phyloP scores from a whole-genome alignment of 1,139 yeast species.

The Yamadazyma atmosphaerica region DNA sequence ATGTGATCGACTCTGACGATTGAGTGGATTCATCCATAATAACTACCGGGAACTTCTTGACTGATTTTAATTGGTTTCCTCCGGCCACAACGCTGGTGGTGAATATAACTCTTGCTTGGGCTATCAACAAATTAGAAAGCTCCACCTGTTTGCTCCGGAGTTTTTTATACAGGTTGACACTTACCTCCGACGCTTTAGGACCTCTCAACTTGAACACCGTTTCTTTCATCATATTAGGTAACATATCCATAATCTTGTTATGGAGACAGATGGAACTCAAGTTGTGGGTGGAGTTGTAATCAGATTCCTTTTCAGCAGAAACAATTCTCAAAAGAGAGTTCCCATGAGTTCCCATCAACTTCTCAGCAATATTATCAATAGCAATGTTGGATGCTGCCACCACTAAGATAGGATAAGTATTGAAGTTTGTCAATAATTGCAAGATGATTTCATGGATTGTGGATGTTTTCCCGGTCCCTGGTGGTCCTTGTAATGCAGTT shows the following conservation, averaged over 20 bases:
- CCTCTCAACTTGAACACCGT: slow-evolving; percentile 42
- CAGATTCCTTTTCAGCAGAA: slow-evolving; percentile 60
- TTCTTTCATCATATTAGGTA: slow-evolving; percentile 47
- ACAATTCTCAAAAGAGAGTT: slow-evolving; percentile 60
- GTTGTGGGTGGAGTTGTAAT: slow-evolving; percentile 56
- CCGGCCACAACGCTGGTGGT: slow-evolving; percentile 76
- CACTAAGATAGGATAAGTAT: slow-evolving; percentile 64
- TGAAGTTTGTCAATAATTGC: slow-evolving; percentile 55
- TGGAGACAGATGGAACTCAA: slow-evolving; percentile 63
- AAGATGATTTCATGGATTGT: slow-evolving; percentile 66
- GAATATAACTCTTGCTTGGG: slow-evolving; percentile 68
- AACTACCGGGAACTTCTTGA: slow-evolving; percentile 61
- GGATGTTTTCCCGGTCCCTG: slow-evolving; percentile 70
- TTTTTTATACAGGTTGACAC: slow-evolving; percentile 49
- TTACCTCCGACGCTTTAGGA: slow-evolving; percentile 37
- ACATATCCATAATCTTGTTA: slow-evolving; percentile 52
- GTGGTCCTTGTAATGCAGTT: slow-evolving; percentile 68
- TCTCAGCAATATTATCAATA: slow-evolving; percentile 75
- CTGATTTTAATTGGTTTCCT: slow-evolving; percentile 57
- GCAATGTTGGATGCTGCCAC: slow-evolving; percentile 80
- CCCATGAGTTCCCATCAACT: slow-evolving; percentile 47
- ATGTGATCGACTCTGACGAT: slow-evolving; percentile 68
- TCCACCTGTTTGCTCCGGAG: slow-evolving; percentile 43
- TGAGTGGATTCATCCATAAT: slow-evolving; percentile 67
- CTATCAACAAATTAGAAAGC: slow-evolving; percentile 49